phyloP scores from a whole-genome alignment of 23 red algal genomes.

The Gracilaria gracilis region DNA sequence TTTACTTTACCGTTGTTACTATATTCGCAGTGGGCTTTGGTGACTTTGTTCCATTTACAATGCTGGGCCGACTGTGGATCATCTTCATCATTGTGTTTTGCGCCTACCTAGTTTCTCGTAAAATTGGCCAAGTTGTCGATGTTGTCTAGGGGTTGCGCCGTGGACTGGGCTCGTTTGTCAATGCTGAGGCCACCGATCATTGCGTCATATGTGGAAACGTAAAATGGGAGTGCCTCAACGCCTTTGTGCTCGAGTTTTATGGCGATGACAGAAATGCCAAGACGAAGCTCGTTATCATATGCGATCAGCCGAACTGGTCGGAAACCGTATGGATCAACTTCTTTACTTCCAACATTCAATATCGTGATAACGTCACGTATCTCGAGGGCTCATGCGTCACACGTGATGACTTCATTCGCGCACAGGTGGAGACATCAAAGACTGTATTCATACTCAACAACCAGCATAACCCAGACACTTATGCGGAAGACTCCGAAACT shows the following conservation, averaged over 20 bases:
- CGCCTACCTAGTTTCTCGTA: conserved; percentile 66
- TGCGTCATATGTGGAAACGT: conserved; percentile 78
- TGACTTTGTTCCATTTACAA: conserved; percentile 86
- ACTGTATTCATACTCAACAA: conserved; percentile 83
- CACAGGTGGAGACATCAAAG: conserved; percentile 70
- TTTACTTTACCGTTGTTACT: conserved; percentile 84
- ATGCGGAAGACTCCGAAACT: conserved; percentile 75
- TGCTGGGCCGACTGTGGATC: conserved; percentile 81
- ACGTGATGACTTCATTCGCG: conserved; percentile 69
- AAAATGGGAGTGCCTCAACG: conserved; percentile 80
- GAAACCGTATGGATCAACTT: conserved; percentile 76
- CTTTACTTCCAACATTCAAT: conserved; percentile 58
- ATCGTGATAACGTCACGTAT: conserved; percentile 70
- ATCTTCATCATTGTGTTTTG: conserved; percentile 80
- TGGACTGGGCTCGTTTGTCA: conserved; percentile 73
- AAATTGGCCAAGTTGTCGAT: conserved; percentile 71
- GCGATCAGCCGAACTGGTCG: conserved; percentile 74
- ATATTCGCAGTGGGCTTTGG: conserved; percentile 83
- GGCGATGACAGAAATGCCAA: conserved; percentile 37
- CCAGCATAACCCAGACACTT: conserved; percentile 76
- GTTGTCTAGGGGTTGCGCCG: conserved; percentile 60
- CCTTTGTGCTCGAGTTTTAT: conserved; percentile 81
- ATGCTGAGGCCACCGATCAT: conserved; percentile 68
- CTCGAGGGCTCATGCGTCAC: conserved; percentile 68
- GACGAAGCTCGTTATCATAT: conserved; percentile 72